phyloP scores from a whole-genome alignment of 805 yeast genomes.

The Scheffersomyces spartinae region DNA sequence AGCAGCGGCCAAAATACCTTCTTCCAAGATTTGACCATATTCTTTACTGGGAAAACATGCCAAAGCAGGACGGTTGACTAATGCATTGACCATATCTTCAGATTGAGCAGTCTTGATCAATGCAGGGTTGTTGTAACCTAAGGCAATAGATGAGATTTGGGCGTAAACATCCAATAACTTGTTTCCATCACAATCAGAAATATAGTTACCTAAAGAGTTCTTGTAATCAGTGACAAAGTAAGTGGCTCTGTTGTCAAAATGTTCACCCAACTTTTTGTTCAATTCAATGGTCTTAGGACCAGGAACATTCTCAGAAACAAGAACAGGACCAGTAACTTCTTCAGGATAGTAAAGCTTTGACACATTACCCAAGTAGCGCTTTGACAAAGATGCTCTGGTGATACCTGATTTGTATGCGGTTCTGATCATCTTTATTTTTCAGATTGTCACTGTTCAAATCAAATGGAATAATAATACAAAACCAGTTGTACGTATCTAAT shows the following conservation, averaged over 20 bases:
- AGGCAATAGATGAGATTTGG: constrained; percentile 31
- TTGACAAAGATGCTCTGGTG: no score
- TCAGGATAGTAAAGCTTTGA: constrained; percentile 28
- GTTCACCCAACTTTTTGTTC: constrained; percentile 22
- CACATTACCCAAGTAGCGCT: no score
- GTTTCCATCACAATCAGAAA: constrained; percentile 32
- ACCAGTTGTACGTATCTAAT: no score
- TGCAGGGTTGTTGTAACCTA: constrained; percentile 34
- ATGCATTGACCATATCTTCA: constrained; percentile 29
- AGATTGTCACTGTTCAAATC: no score
- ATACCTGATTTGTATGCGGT: no score
- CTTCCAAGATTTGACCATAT: constrained; percentile 19
- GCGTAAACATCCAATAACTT: constrained; percentile 28
- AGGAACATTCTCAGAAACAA: constrained; percentile 20
- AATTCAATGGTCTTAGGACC: constrained; percentile 23
- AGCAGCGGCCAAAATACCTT: constrained; percentile 47
- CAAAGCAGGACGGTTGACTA: constrained; percentile 32
- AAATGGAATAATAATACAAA: no score
- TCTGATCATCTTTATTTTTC: no score
- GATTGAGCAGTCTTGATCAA: constrained; percentile 25
- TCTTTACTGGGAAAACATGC: constrained; percentile 30
- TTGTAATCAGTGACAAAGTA: constrained; percentile 30
- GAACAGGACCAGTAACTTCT: constrained; percentile 22
- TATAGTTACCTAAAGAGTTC: constrained; percentile 28
- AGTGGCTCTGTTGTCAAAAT: constrained; percentile 31